Conservation (phyloP, 345 rosid genomes). For the Mangifera indica region DNA sequence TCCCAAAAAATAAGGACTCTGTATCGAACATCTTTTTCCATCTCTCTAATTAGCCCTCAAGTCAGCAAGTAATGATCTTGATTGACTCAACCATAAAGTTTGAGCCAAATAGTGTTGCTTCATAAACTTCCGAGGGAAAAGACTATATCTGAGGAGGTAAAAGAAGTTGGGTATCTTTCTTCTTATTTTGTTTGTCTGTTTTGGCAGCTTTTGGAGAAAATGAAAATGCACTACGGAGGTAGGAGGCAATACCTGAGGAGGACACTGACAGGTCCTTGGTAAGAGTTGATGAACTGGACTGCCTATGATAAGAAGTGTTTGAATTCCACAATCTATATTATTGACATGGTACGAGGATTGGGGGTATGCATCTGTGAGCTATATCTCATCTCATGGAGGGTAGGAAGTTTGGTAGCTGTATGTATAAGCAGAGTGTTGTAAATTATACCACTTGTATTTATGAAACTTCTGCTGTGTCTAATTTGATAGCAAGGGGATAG, state of each 20-base stretch:
- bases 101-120: background rate
- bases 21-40: background rate
- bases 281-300: conserved; percentile 25
- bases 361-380: background rate
- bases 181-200: background rate
- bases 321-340: conserved; percentile 16
- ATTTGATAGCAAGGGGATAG: conserved; percentile 8
- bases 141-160: no score
- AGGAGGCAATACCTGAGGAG: conserved; percentile 77
- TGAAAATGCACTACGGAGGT: conserved; percentile 51
- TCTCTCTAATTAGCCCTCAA: background rate
- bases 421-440: conserved; percentile 45
- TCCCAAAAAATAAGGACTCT: background rate
- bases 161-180: conserved; percentile 2
- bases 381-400: conserved; percentile 21
- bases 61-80: background rate
- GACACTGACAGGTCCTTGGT: conserved; percentile 95
- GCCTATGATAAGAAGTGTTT: background rate
- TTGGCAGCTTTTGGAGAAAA: conserved; percentile 45
- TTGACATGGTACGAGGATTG: conserved; percentile 13
- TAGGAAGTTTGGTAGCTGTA: conserved; percentile 32
- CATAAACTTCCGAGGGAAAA: background rate
- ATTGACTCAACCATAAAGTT: background rate
- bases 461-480: conserved; percentile 19
- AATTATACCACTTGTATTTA: conserved; percentile 25